A percentile compares a stretch with the other conserved stretches of the same genome.
phyloP scores from a whole-genome alignment of 2,329 filamentous ascomycete species.

The Cytospora mali region DNA sequence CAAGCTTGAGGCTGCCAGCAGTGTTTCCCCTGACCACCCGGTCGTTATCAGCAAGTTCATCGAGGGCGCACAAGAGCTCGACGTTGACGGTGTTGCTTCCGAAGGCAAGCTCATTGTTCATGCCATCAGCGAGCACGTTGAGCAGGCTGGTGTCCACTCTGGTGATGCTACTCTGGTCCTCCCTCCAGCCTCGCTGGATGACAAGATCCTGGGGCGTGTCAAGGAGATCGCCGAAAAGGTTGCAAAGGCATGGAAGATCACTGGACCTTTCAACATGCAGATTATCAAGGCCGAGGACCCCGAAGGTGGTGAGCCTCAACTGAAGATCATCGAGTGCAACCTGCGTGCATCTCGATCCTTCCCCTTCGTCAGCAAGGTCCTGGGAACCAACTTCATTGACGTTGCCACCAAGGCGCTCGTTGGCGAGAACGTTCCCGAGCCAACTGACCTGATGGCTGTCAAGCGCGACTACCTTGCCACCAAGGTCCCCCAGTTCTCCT shows the following conservation, averaged over 20 bases:
- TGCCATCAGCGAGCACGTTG: conserved; percentile 92
- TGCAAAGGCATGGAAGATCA: conserved; percentile 95
- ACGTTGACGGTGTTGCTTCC: conserved; percentile 90
- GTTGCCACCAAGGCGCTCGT: conserved; percentile 91
- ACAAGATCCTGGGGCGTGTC: conserved; percentile 76
- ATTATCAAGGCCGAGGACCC: conserved; percentile 90
- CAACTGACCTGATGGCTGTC: conserved; percentile 83
- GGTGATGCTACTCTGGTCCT: conserved; percentile 95
- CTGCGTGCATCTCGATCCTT: conserved; percentile 96
- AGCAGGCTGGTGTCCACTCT: conserved; percentile 97
- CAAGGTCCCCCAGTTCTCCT: conserved; percentile 98
- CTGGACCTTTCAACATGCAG: conserved; percentile 99
- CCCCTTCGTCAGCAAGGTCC: conserved; percentile 96
- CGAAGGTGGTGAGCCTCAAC: conserved; percentile 71
- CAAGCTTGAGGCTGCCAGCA: conserved; percentile 87
- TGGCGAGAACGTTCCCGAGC: conserved; percentile 79
- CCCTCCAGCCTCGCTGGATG: conserved; percentile 79
- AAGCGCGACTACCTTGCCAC: conserved; percentile 93
- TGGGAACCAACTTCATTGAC: conserved; percentile 96
- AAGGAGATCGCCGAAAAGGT: conserved; percentile 98
- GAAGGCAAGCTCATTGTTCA: conserved; percentile 86
- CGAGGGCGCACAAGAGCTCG: conserved; percentile 93
- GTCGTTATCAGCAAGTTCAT: conserved; percentile 99
- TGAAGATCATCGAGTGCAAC: conserved; percentile 99
- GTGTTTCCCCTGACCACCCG: conserved; percentile 93